A percentile compares a stretch with the other conserved stretches of the same genome.
Evolutionary conservation across 2,329 filamentous ascomycete genomes (phyloP).

Genomic region (Scedosporium dehoogii): DNA sequence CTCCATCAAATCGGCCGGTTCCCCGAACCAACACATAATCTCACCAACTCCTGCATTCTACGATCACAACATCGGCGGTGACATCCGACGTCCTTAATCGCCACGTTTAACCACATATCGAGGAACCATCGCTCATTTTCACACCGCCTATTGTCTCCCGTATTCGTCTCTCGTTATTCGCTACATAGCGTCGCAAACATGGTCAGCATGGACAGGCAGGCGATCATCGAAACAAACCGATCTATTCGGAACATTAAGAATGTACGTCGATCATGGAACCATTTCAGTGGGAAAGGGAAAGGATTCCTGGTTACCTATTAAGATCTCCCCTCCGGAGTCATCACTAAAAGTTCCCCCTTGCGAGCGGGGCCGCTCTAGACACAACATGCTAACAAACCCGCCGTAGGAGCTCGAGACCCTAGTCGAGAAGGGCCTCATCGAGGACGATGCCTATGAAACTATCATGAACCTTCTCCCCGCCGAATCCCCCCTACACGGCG

Average conservation of each 20-base stretch:
- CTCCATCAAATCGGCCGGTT: background rate
- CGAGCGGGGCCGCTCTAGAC: background rate
- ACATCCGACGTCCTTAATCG: background rate
- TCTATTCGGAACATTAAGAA: conserved; percentile 82
- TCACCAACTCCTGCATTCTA: background rate
- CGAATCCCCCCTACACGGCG: conserved; percentile 50
- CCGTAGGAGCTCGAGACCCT: conserved; percentile 81
- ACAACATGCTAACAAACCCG: background rate
- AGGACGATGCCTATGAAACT: conserved; percentile 61
- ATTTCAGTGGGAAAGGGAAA: background rate
- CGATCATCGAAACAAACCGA: conserved; percentile 64
- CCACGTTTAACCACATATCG: too few species aligned
- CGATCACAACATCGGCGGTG: background rate
- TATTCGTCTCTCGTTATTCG: background rate
- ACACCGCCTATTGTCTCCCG: background rate
- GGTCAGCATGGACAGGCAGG: conserved; percentile 37
- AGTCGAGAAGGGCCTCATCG: conserved; percentile 71
- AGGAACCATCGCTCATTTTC: background rate
- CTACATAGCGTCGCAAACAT: background rate
- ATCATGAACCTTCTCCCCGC: conserved; percentile 67
- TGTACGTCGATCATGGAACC: conserved; percentile 35
- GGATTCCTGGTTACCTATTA: background rate
- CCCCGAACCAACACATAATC: background rate
- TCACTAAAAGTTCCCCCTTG: background rate
- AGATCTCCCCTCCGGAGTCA: background rate